Percentiles rank a stretch among this genome's conserved stretches.
These are phyloP conservation scores for Pelargonium citronellum DNA, from an alignment of 441 rosid species.

Conservation along the genomic window DNA sequence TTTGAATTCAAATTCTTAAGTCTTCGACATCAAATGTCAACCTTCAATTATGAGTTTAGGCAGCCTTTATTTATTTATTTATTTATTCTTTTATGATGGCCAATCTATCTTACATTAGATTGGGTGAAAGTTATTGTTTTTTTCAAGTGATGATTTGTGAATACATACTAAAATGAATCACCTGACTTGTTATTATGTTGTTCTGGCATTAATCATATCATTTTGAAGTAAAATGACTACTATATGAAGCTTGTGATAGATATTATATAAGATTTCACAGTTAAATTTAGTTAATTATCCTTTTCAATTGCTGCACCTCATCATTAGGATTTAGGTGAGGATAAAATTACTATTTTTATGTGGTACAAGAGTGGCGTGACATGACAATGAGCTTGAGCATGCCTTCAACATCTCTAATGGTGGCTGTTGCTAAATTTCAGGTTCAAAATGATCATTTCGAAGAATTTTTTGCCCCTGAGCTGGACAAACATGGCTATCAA, in stretches of 20 bases:
- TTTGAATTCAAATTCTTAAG: background rate
- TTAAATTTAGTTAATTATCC: no score
- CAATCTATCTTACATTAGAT: background rate
- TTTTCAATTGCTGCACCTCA: no score
- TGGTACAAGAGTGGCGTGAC: no score
- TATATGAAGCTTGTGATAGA: no score
- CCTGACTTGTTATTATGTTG: background rate
- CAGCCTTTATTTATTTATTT: background rate
- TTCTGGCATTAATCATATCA: background rate
- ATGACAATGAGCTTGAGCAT: no score
- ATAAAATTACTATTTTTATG: no score
- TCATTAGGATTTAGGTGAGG: no score
- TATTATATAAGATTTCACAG: no score
- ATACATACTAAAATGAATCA: background rate
- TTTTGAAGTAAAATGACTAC: background rate
- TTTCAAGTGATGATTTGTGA: background rate
- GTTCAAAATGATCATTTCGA: conserved; percentile 94
- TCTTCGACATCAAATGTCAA: background rate
- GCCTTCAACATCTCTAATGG: background rate
- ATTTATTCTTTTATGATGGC: no score
- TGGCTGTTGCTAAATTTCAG: conserved; percentile 35
- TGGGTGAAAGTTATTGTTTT: background rate
- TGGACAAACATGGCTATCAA: conserved; percentile 97
- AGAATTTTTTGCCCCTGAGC: conserved; percentile 85
- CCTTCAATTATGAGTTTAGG: background rate